phyloP scores from a whole-genome alignment of 1,139 yeast genomes.

The Suhomyces maxii region DNA sequence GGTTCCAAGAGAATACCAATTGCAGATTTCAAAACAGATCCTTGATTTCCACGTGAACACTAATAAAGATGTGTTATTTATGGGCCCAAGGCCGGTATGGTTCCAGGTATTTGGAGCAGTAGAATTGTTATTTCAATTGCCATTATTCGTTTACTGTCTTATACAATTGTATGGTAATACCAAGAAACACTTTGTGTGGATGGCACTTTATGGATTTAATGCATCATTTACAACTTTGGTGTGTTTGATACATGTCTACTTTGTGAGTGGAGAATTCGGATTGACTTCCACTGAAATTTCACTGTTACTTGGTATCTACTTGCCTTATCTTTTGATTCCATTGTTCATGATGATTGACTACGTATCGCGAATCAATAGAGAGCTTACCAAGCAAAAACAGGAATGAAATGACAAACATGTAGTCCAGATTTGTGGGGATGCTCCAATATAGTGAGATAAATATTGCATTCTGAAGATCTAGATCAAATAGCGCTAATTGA shows the following conservation, averaged over 20 bases:
- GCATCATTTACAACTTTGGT: constrained; percentile 73
- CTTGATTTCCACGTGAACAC: constrained; percentile 56
- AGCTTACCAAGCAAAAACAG: constrained; percentile 3
- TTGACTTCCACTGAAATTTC: constrained; percentile 35
- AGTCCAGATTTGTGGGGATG: neutral
- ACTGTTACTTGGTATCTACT: constrained; percentile 53
- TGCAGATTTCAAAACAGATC: constrained; percentile 47
- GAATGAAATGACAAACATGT: neutral
- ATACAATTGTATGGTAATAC: constrained; percentile 16
- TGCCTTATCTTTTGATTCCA: constrained; percentile 72
- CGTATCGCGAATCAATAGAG: constrained; percentile 9
- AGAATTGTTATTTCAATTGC: constrained; percentile 75
- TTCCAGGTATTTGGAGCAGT: constrained; percentile 65
- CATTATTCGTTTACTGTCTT: constrained; percentile 60
- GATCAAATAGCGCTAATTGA: too few relatives aligned
- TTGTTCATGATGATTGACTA: constrained; percentile 52
- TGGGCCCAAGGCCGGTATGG: constrained; percentile 58
- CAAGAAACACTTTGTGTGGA: constrained; percentile 45
- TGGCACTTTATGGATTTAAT: constrained; percentile 72
- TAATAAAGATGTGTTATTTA: constrained; percentile 71
- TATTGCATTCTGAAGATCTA: too few relatives aligned
- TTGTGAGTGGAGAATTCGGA: constrained; percentile 33
- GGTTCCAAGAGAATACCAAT: constrained; percentile 54
- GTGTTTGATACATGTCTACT: constrained; percentile 52
- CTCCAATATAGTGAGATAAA: neutral